Percentiles rank a stretch among this genome's conserved stretches.
Conservation (phyloP, 192 early-diverging fungal genomes). For the Backusella parvicylindrica region DNA sequence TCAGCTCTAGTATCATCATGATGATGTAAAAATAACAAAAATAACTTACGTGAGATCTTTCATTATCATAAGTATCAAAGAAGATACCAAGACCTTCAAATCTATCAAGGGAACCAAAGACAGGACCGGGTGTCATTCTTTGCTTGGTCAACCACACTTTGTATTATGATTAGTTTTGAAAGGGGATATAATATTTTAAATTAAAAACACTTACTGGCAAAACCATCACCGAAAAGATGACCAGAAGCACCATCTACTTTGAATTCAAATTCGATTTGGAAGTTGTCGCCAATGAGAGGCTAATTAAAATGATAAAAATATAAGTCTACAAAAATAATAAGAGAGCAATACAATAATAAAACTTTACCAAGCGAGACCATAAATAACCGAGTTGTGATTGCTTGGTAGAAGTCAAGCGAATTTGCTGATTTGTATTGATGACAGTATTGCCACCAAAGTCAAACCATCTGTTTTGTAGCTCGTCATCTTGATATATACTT, state of each 20-base stretch:
- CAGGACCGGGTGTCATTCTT: slow-evolving; percentile 66
- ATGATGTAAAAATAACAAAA: no score
- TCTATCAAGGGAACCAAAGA: slow-evolving; percentile 84
- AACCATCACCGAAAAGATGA: slow-evolving; percentile 91
- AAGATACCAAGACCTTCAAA: slow-evolving; percentile 94
- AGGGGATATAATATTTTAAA: no score
- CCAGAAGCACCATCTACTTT: slow-evolving; percentile 71
- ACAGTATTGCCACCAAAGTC: slow-evolving; percentile 94
- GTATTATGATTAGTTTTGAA: not conserved
- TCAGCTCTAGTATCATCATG: no score
- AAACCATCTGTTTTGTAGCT: slow-evolving; percentile 84
- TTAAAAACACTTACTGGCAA: slow-evolving; percentile 77
- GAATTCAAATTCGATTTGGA: slow-evolving; percentile 93
- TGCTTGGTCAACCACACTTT: slow-evolving; percentile 85
- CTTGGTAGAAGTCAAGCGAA: slow-evolving; percentile 83
- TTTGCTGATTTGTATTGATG: slow-evolving; percentile 81
- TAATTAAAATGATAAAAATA: slow-evolving; percentile 50
- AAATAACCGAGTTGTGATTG: slow-evolving; percentile 80
- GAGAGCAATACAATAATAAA: no score
- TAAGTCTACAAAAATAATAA: slow-evolving; percentile 7
- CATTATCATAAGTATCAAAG: slow-evolving; percentile 96
- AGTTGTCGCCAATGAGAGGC: slow-evolving; percentile 35
- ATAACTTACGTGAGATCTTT: slow-evolving; percentile 47
- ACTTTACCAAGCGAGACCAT: slow-evolving; percentile 64
- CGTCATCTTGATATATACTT: slow-evolving; percentile 46